phyloP scores from a whole-genome alignment of 1,284 basidiomycete species.

The Heterobasidion occidentale region DNA sequence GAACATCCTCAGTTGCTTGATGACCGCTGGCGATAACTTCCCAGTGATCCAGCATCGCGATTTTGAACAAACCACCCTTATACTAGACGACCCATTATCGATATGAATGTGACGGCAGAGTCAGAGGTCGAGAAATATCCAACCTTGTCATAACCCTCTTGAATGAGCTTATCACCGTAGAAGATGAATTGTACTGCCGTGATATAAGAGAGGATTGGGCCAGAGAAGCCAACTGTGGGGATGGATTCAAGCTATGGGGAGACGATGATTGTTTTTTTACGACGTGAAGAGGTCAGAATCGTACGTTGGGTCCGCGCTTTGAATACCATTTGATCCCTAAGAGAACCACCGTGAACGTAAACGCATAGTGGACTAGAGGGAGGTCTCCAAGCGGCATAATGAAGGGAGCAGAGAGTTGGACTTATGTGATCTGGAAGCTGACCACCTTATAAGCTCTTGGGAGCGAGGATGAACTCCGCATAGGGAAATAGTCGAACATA shows the following conservation, averaged over 20 bases:
- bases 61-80: conserved; percentile 25
- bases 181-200: conserved; percentile 12
- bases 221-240: conserved; percentile 7
- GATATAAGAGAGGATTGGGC: conserved; percentile 13
- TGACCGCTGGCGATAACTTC: conserved; percentile 22
- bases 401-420: no score
- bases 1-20: conserved; percentile 25
- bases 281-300: not conserved
- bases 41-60: conserved; percentile 23
- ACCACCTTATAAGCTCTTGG: not conserved
- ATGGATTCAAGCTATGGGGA: conserved; percentile 2
- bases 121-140: not conserved
- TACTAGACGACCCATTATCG: conserved; percentile 13
- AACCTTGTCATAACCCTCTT: conserved; percentile 22
- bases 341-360: no score
- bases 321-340: no score
- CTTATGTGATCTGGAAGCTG: not conserved
- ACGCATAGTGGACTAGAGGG: no score
- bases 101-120: not conserved
- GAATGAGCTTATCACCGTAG: conserved; percentile 13
- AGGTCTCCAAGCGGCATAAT: no score
- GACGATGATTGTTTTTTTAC: not conserved
- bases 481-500: no score
- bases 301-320: not conserved
- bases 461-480: no score